A percentile compares a stretch with the other conserved stretches of the same genome.
These are phyloP conservation scores for Metschnikowia aberdeeniae DNA, from an alignment of 805 yeast genomes.

Conservation along the genomic window DNA sequence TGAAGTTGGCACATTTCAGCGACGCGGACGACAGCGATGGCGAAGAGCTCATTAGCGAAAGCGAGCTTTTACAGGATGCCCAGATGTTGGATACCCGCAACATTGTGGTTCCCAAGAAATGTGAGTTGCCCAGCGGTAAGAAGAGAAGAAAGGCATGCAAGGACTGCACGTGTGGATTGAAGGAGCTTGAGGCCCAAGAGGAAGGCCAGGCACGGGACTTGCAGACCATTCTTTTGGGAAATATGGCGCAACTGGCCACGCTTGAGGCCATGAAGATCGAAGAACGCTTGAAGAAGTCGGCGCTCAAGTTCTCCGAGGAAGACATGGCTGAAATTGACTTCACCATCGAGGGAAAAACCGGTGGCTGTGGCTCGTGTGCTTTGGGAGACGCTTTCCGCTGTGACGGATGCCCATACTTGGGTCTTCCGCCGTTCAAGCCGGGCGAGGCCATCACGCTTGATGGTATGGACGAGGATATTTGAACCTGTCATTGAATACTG, in stretches of 20 bases:
- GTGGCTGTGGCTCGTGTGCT: slow-evolving; percentile 96
- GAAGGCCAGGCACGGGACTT: slow-evolving; percentile 39
- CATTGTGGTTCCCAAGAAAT: slow-evolving; percentile 55
- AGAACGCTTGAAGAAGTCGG: slow-evolving; percentile 36
- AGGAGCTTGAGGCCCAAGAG: slow-evolving; percentile 77
- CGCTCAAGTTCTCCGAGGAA: slow-evolving; percentile 51
- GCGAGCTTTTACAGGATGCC: slow-evolving; percentile 32
- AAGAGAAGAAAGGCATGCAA: slow-evolving; percentile 91
- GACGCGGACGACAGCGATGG: slow-evolving; percentile 49
- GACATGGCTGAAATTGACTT: slow-evolving; percentile 91
- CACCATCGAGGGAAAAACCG: slow-evolving; percentile 94
- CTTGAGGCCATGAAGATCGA: slow-evolving; percentile 53
- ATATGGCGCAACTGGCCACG: slow-evolving; percentile 49
- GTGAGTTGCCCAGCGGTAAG: slow-evolving; percentile 49
- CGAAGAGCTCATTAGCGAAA: slow-evolving; percentile 51
- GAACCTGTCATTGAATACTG: slow-evolving; percentile 1
- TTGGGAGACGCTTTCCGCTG: slow-evolving; percentile 98
- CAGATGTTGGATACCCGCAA: slow-evolving; percentile 22
- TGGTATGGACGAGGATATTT: slow-evolving; percentile 74
- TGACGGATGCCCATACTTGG: slow-evolving; percentile 96
- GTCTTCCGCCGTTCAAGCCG: slow-evolving; percentile 97
- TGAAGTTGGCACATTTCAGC: slow-evolving; percentile 54
- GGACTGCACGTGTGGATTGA: slow-evolving; percentile 96
- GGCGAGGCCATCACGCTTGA: slow-evolving; percentile 84
- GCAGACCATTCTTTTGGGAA: slow-evolving; percentile 43